Percentiles rank a stretch among this genome's conserved stretches.
Evolutionary conservation across 495 filamentous ascomycete species (phyloP).

Genomic region (Lentithecium fluviatile): DNA sequence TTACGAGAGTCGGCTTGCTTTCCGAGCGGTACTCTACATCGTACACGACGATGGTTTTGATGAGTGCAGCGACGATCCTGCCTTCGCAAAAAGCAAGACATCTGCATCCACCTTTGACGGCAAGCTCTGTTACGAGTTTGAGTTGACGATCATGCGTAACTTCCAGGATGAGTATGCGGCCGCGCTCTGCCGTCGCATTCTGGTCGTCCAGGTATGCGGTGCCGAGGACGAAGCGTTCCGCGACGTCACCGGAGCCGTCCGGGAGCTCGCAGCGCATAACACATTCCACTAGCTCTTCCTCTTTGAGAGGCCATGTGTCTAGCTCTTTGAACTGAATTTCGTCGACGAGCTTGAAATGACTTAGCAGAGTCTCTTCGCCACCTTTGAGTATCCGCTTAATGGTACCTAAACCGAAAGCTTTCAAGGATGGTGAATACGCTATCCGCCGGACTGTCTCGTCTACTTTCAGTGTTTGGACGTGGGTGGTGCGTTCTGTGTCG

Average conservation of each 20-base stretch:
- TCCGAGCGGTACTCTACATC: slow-evolving; percentile 41
- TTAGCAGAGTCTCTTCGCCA: slow-evolving; percentile 59
- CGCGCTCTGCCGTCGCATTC: slow-evolving; percentile 54
- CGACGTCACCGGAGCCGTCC: slow-evolving; percentile 57
- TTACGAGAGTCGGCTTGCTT: slow-evolving; percentile 52
- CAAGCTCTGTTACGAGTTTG: slow-evolving; percentile 61
- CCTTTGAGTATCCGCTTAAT: slow-evolving; percentile 62
- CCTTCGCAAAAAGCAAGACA: slow-evolving; percentile 70
- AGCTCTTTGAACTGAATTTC: slow-evolving; percentile 45
- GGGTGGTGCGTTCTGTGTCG: slow-evolving; percentile 81
- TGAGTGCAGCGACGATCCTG: slow-evolving; percentile 78
- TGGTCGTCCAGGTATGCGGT: slow-evolving; percentile 73
- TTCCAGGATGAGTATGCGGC: slow-evolving; percentile 81
- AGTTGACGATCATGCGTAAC: slow-evolving; percentile 71
- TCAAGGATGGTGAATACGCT: slow-evolving; percentile 75
- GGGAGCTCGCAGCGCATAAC: slow-evolving; percentile 76
- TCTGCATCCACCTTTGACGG: slow-evolving; percentile 73
- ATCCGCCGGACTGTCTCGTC: slow-evolving; percentile 83
- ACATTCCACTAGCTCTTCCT: slow-evolving; percentile 79
- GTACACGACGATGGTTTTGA: slow-evolving; percentile 67
- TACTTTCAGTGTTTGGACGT: slow-evolving; percentile 75
- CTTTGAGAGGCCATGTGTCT: slow-evolving; percentile 47
- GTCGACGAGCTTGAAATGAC: slow-evolving; percentile 58
- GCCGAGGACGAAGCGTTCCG: slow-evolving; percentile 84
- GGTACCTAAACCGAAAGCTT: slow-evolving; percentile 83